Conservation (phyloP, 441 rosid species). For the Dalechampia spathulata region DNA sequence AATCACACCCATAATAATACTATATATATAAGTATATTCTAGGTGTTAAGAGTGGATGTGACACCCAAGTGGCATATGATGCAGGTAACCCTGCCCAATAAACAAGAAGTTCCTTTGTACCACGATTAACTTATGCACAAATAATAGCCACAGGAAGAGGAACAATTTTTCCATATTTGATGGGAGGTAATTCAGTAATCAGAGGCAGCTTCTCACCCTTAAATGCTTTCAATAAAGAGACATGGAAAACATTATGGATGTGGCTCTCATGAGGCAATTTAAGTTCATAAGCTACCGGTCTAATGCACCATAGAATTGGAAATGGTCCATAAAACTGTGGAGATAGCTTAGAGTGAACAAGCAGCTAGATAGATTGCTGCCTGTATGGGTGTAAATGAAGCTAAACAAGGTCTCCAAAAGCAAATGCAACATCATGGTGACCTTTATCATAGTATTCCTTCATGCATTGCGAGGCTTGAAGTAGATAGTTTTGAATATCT, state of each 20-base stretch:
- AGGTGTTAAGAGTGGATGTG: too few relatives aligned
- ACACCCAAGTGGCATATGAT: not conserved
- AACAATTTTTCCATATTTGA: rapidly evolving
- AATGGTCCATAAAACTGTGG: not conserved
- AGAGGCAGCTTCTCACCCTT: not conserved
- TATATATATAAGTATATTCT: too few relatives aligned
- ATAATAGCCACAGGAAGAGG: not conserved
- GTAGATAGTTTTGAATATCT: not conserved
- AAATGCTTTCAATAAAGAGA: not conserved
- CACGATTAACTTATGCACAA: not conserved
- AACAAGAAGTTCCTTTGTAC: rapidly evolving
- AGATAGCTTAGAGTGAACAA: not conserved
- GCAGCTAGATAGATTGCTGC: not conserved
- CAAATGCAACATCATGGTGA: too few relatives aligned
- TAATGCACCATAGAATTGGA: not conserved
- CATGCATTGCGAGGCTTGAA: too few relatives aligned
- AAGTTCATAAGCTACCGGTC: not conserved
- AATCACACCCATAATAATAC: too few relatives aligned
- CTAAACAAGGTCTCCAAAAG: not conserved
- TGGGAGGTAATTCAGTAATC: too few relatives aligned
- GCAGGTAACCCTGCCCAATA: not conserved
- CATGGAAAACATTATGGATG: conserved; percentile 5
- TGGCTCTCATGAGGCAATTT: not conserved
- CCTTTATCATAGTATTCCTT: too few relatives aligned
- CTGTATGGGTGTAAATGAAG: not conserved